Evolutionary conservation across 495 filamentous ascomycete genomes (phyloP).

Genomic region (Aspergillus sparsus): DNA sequence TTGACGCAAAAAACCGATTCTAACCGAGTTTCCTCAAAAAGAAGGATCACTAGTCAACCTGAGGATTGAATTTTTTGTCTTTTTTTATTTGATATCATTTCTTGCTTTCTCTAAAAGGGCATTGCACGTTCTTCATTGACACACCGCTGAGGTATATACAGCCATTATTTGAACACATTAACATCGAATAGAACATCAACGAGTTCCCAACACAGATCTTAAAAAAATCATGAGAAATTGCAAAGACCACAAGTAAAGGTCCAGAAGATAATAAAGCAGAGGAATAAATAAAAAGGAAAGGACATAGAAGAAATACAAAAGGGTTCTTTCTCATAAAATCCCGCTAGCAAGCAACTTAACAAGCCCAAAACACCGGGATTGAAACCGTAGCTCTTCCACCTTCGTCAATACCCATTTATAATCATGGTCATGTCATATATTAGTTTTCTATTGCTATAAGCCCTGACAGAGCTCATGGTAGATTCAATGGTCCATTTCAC

Average conservation of each 20-base stretch:
- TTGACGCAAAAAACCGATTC: constrained; percentile 23
- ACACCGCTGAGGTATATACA: constrained; percentile 52
- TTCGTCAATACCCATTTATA: constrained; percentile 22
- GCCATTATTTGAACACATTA: constrained; percentile 40
- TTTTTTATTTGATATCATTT: constrained; percentile 12
- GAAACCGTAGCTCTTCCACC: constrained; percentile 11
- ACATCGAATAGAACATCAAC: constrained; percentile 32
- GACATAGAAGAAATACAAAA: background rate
- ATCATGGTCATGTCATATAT: constrained; percentile 26
- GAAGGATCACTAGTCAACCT: background rate
- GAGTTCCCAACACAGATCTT: constrained; percentile 9
- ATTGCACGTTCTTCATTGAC: constrained; percentile 49
- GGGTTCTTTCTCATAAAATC: constrained; percentile 3
- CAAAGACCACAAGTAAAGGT: constrained; percentile 21
- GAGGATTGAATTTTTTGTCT: background rate
- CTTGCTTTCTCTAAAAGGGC: constrained; percentile 25
- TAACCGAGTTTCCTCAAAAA: background rate
- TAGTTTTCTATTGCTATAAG: constrained; percentile 12
- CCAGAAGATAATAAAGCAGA: constrained; percentile 22
- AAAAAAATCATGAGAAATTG: constrained; percentile 12
- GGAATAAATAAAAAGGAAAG: constrained; percentile 15
- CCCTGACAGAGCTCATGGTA: constrained; percentile 9
- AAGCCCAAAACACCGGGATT: constrained; percentile 17
- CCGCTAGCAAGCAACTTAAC: constrained; percentile 10
- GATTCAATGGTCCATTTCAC: constrained; percentile 8